Evolutionary conservation across 306 rosid genomes (phyloP).

Genomic region (Hippophae tibetana): DNA sequence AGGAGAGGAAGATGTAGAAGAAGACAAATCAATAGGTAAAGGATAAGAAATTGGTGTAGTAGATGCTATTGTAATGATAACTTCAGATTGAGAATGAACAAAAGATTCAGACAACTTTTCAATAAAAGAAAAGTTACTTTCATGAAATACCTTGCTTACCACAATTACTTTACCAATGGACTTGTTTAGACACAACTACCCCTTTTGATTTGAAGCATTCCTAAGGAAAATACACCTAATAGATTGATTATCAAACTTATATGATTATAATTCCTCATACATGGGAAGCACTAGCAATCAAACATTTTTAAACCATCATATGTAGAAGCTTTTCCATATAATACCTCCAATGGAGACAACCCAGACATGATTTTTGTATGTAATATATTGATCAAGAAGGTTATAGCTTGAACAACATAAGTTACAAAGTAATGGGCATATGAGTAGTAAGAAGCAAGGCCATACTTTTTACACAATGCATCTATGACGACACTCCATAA

Average conservation of each 20-base stretch:
- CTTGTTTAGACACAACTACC: not conserved
- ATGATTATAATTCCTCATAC: not conserved
- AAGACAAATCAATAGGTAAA: too few species aligned
- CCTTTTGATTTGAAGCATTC: not conserved
- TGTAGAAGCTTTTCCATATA: not conserved
- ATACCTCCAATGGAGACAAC: not conserved
- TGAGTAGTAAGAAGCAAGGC: not conserved
- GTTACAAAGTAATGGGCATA: not conserved
- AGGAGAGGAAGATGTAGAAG: too few species aligned
- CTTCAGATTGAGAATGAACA: too few species aligned
- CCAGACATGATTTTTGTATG: not conserved
- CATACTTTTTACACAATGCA: not conserved
- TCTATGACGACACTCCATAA: not conserved
- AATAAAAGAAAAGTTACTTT: not conserved
- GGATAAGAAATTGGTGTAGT: too few species aligned
- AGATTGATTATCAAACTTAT: not conserved
- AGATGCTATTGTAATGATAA: too few species aligned
- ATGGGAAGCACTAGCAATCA: not conserved
- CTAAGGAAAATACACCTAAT: not conserved
- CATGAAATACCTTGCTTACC: not conserved
- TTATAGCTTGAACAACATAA: not conserved
- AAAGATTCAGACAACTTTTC: too few species aligned
- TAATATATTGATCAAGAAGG: not conserved
- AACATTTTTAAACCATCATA: not conserved
- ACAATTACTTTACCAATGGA: not conserved